Base-by-base conservation (phyloP, 805 yeast species). In the Nakazawaea anatomiae region DNA sequence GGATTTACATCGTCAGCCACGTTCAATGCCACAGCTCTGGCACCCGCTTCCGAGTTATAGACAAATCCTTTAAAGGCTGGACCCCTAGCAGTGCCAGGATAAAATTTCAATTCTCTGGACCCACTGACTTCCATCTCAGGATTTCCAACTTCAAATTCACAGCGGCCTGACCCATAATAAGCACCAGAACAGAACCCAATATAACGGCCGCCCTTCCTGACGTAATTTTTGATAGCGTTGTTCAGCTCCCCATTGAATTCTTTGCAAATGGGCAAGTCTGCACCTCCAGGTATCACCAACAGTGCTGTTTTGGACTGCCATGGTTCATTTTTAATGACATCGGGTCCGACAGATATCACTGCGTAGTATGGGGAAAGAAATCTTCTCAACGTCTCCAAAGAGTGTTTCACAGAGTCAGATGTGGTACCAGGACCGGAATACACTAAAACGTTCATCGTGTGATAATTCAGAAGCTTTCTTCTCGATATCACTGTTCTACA, bases 111-210 rank as follows among this genome's bases (percentile, higher is more conserved):
- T 57, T 94, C 97, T 56, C 99, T 74, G 0, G 85, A 65, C 0
- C 99, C 99, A 45, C 84, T 74, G 3, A 94, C 96, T 61, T 89
- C 97, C 76, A 89, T 71, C 1, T 52, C 53, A 0, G 80, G 77
- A 57, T 80, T 71, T 2, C 94, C 95, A 32, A 78, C 83, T 58
- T 89, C 96, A 64, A 94, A 94, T 61, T 92, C 97, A 57, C 87
- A 83, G 40, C 84, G 67, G 0, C 76, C 66, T 10, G 91, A 76
- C 1, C 84, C 92, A 61, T 80, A 94, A 67, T 94, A 94, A 0
- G 87, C 98, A 42, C 99, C 99, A 8, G 99, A 94, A 68, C 99
- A 94, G 55, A 94, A 80, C 0, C 99, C 99, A 25, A 92, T 65
- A 60, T 72, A 89, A 46, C 73, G 71, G 1, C 99, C 99, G 32